Evolutionary conservation across 2,329 filamentous ascomycete species (phyloP).

Genomic region (Penicillium sp.): DNA sequence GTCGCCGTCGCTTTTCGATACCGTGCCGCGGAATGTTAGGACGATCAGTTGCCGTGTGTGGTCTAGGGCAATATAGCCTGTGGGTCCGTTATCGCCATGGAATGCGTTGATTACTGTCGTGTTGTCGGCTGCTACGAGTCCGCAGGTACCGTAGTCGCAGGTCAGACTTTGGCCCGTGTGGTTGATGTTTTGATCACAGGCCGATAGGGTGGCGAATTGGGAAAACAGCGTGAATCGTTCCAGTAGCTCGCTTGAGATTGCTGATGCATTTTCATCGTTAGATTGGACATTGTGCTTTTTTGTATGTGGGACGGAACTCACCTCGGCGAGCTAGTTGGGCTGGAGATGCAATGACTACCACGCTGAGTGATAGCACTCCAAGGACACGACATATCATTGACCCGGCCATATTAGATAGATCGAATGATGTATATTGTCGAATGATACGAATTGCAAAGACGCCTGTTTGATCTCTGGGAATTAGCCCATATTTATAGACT

Average conservation of each 20-base stretch:
- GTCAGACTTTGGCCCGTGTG: background rate
- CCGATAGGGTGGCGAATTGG: background rate
- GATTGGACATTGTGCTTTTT: background rate
- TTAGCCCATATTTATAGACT: background rate
- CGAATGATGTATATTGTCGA: background rate
- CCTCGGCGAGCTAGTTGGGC: background rate
- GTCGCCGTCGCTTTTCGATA: background rate
- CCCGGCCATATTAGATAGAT: background rate
- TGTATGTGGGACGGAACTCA: background rate
- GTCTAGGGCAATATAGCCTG: conserved; percentile 2
- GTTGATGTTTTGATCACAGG: conserved; percentile 2
- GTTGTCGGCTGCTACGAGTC: background rate
- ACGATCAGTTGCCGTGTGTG: background rate
- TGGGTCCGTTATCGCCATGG: background rate
- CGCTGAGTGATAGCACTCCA: background rate
- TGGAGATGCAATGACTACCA: background rate
- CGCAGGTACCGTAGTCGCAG: background rate
- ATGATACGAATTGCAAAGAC: background rate
- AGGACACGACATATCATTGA: background rate
- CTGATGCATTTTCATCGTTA: background rate
- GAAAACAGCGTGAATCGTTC: background rate
- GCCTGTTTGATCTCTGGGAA: background rate
- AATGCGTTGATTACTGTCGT: background rate
- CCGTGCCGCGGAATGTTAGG: background rate
- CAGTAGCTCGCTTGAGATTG: background rate